Base-by-base conservation (phyloP, 257 asterid genomes). In the Lantana camara region DNA sequence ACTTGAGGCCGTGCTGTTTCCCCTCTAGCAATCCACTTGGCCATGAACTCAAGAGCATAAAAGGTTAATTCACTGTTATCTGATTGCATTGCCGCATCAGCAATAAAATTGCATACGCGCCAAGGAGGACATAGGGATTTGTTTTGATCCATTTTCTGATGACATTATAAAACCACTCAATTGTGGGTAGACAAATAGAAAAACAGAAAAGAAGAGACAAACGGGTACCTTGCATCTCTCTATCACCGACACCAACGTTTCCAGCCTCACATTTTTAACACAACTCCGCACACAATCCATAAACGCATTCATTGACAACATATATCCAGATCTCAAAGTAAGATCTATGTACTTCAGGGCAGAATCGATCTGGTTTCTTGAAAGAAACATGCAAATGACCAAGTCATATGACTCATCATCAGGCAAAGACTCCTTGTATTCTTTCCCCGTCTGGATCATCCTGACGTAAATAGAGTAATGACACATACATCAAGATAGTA, bases 141-240 rank as follows among this genome's bases (percentile, higher is more conserved):
- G 93, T 93, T 87, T 74, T 90, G 85, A 57, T 84, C 97, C 86
- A 76, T 86, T 90, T 85, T 86, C 99, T 94, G 90, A 57, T 44
- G 47, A 63, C 75, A 73, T 73, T 74, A 64, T 68, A 54, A 62
- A 59, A 49, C 50, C 60, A 50, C 53, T 71, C 62, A 66, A 47
- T 58, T 12, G 50, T 52, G 45, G 42, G 32, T 73, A 70, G 45
- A 24, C 24, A 30, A 20, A 53, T 62, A 50, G 42, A 20, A 32
- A 45, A 65, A 60, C 19, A 41, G 63, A 71, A 27, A 75, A 65
- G 48, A 64, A 63, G 52, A 46, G 1, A 22, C 13, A 32, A 29
- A 5, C 4, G 40, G 40, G 60, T 74, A 90, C 99, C 96, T 90
- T 86, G 96, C 99, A 94, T 82, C 76, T 88, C 79, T 85, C 96